A percentile compares a stretch with the other conserved stretches of the same genome.
Evolutionary conservation across 2,329 filamentous ascomycete species (phyloP).

Genomic region (Sordariomycetes sp.): DNA sequence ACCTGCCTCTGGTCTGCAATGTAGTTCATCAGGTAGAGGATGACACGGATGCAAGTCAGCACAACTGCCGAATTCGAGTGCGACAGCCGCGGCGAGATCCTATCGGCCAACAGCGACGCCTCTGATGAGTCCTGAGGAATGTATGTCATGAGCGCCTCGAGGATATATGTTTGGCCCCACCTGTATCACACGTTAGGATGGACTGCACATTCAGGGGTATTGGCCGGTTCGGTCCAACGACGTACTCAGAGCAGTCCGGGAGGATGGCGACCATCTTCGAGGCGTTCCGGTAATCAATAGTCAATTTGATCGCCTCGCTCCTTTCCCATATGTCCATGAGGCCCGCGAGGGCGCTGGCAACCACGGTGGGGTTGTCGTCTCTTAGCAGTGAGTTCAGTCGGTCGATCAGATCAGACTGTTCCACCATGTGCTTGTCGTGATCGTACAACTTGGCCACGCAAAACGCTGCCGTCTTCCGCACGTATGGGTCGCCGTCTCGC

Average conservation of each 20-base stretch:
- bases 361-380: slow-evolving; percentile 95
- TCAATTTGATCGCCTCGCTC: slow-evolving; percentile 94
- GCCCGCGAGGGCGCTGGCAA: slow-evolving; percentile 82
- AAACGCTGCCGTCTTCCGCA: slow-evolving; percentile 93
- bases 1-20: slow-evolving; percentile 87
- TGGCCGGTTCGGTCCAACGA: slow-evolving; percentile 9
- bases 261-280: slow-evolving; percentile 97
- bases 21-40: slow-evolving; percentile 98
- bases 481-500: slow-evolving; percentile 83
- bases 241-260: slow-evolving; percentile 92
- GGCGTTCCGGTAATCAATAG: slow-evolving; percentile 93
- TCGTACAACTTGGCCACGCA: slow-evolving; percentile 97
- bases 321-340: slow-evolving; percentile 98
- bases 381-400: slow-evolving; percentile 78
- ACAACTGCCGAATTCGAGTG: slow-evolving; percentile 97
- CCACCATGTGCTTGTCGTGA: slow-evolving; percentile 83
- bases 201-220: slow-evolving; percentile 4
- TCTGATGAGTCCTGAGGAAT: slow-evolving; percentile 86
- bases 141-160: slow-evolving; percentile 96
- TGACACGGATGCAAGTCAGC: slow-evolving; percentile 88
- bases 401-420: slow-evolving; percentile 85
- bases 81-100: slow-evolving; percentile 88
- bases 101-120: slow-evolving; percentile 80
- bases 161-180: slow-evolving; percentile 98
- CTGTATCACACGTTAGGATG: slow-evolving; percentile 28